Evolutionary conservation across 2,329 filamentous ascomycete genomes (phyloP).

Genomic region (Tolypocladium endophyticum): DNA sequence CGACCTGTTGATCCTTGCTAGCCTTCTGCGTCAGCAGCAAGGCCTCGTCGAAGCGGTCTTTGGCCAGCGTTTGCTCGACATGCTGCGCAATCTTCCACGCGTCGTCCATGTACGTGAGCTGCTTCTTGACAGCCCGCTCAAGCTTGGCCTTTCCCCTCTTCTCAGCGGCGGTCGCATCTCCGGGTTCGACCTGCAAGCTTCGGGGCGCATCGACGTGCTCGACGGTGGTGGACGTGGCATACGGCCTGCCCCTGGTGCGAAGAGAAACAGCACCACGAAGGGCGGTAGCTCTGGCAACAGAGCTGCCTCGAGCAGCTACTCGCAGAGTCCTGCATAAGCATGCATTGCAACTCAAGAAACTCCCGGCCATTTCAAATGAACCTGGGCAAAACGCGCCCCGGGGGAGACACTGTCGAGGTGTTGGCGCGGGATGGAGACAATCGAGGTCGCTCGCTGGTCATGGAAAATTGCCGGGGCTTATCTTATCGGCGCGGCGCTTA

Average conservation of each 20-base stretch:
- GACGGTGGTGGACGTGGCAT: constrained; percentile 6
- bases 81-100: constrained; percentile 62
- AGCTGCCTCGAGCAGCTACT: constrained; percentile 2
- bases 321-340: constrained; percentile 17
- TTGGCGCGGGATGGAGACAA: not conserved
- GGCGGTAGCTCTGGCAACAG: not conserved
- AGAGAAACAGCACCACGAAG: constrained; percentile 5
- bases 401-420: not conserved
- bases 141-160: constrained; percentile 16
- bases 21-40: constrained; percentile 56
- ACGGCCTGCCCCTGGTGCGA: constrained; percentile 5
- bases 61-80: constrained; percentile 48
- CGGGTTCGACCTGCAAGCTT: constrained; percentile 8
- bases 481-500: constrained; percentile 5
- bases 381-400: not conserved
- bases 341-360: constrained; percentile 14
- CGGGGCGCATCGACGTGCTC: constrained; percentile 10
- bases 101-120: constrained; percentile 56
- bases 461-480: constrained; percentile 2
- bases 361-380: constrained; percentile 13
- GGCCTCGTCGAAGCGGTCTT: constrained; percentile 55
- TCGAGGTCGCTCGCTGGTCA: not conserved
- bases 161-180: constrained; percentile 3
- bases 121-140: constrained; percentile 34
- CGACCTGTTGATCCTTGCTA: constrained; percentile 52